Percentiles rank a stretch among this genome's conserved stretches.
These are phyloP conservation scores for barrel medic (Medicago truncatula) DNA, from an alignment of 306 rosid genomes.

Conservation along the genomic window DNA sequence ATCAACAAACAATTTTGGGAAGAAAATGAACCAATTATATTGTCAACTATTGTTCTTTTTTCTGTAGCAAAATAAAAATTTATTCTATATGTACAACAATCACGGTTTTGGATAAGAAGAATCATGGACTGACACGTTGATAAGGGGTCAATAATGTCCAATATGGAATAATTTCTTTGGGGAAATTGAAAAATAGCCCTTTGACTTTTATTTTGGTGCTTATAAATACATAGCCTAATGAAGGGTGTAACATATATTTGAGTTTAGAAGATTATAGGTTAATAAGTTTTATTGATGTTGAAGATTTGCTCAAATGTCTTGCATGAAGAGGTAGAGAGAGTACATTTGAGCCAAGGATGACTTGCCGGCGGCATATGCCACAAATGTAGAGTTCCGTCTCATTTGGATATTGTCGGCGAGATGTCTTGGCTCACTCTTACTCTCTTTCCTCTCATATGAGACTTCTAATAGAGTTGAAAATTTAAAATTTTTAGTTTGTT, in stretches of 20 bases:
- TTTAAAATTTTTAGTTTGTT: not conserved
- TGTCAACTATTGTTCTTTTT: not conserved
- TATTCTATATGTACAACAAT: not conserved
- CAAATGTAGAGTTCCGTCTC: not conserved
- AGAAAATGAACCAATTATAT: not conserved
- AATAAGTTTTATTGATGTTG: constrained; percentile 16
- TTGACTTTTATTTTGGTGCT: not conserved
- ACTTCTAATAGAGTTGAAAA: constrained; percentile 2
- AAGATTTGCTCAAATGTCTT: constrained; percentile 40
- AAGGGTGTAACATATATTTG: not conserved
- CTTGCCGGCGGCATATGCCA: constrained; percentile 47
- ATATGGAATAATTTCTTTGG: not conserved
- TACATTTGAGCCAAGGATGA: constrained; percentile 59
- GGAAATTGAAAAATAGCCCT: not conserved
- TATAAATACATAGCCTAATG: not conserved
- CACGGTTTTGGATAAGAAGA: not conserved
- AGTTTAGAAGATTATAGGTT: not conserved
- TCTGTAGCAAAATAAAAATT: not conserved
- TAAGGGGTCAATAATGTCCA: not conserved
- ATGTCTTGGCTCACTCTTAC: constrained; percentile 33
- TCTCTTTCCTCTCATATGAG: constrained; percentile 46
- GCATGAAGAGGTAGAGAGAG: constrained; percentile 50
- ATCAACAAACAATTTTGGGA: not conserved
- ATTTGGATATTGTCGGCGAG: constrained; percentile 30
- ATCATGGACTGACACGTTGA: not conserved